Base-by-base conservation (phyloP, 768 basidiomycete genomes). In the Tylopilus rubrobrunneus region DNA sequence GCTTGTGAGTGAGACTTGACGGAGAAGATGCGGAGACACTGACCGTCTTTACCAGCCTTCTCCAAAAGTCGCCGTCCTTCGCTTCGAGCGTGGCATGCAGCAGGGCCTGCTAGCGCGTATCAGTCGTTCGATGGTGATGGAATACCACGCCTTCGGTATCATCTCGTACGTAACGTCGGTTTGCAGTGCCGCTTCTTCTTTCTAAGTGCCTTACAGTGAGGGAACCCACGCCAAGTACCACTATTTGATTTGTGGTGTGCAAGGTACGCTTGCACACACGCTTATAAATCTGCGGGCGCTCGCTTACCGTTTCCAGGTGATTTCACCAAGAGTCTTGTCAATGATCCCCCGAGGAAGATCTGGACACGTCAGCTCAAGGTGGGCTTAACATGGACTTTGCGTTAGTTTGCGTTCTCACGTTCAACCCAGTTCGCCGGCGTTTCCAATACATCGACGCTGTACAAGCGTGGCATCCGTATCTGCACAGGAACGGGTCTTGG, bases 281-380 rank as follows among this genome's bases (percentile, higher is more conserved):
- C 29, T 33, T 5, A 45, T 39, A 9, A 43, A 37, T 51, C 45
- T 27, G 41, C 7, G 2, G 12, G 9, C 12, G 6, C 10, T 43
- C 37, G 5, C 33, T 57, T 21, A 56, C 25, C 27, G 6, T 17
- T 43, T 48, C 52, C 57, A 76, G 84, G 87, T 44, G 89, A 91
- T 69, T 91, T 91, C 69, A 91, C 88, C 34, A 78, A 76, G 51
- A 76, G 82, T 51, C 81, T 90, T 21, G 85, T 90, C 58, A 74
- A 78, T 54, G 74, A 87, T 62, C 86, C 86, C 40, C 87, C 87
- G 23, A 81, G 75, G 61, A 79, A 76, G 28, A 69, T 90, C 39
- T 91, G 88, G 89, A 90, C 88, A 12, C 83, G 88, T 47, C 79
- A 90, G 69, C 72, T 90, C 29, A 91, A 91, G 84, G 86, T 84